These are phyloP conservation scores for Hypoxylon fragiforme DNA, from an alignment of 495 filamentous ascomycete genomes.

Conservation along the genomic window DNA sequence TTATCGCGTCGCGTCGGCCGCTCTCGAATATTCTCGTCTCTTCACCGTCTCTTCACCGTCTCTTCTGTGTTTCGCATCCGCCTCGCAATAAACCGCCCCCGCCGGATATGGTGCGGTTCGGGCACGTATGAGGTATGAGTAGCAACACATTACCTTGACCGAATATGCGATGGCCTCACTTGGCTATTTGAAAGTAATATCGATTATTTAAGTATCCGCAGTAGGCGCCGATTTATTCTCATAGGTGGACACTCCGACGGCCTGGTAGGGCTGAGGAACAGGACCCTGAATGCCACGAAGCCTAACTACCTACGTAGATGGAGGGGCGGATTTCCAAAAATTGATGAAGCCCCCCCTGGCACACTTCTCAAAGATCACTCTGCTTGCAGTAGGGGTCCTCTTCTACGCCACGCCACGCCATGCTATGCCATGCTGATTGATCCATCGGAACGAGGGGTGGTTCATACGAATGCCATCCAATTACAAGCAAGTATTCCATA, in stretches of 20 bases:
- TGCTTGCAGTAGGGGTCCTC: slow-evolving; percentile 25
- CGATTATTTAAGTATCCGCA: slow-evolving; percentile 24
- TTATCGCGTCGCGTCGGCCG: not conserved
- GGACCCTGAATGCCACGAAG: slow-evolving; percentile 19
- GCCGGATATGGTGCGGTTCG: slow-evolving; percentile 12
- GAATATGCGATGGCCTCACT: slow-evolving; percentile 13
- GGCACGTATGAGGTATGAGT: slow-evolving; percentile 9
- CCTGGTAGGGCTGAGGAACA: slow-evolving; percentile 25
- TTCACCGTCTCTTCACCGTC: not conserved
- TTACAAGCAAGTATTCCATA: slow-evolving; percentile 5
- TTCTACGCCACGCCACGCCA: not conserved
- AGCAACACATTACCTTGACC: slow-evolving; percentile 8
- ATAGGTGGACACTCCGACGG: slow-evolving; percentile 9
- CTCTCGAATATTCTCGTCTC: not conserved
- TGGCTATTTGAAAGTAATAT: slow-evolving; percentile 11
- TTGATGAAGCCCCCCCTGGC: slow-evolving; percentile 16
- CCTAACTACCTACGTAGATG: not conserved
- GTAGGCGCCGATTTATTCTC: slow-evolving; percentile 14
- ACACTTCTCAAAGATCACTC: slow-evolving; percentile 4
- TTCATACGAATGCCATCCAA: not conserved
- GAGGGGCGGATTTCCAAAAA: slow-evolving; percentile 16
- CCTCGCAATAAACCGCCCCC: not conserved
- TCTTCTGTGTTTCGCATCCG: not conserved
- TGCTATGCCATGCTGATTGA: not conserved
- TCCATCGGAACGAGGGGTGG: slow-evolving; percentile 20